Evolutionary conservation across 2,329 filamentous ascomycete species (phyloP), one percentile per base, ranked within the genome.

Genomic region (Scedosporium boydii): DNA sequence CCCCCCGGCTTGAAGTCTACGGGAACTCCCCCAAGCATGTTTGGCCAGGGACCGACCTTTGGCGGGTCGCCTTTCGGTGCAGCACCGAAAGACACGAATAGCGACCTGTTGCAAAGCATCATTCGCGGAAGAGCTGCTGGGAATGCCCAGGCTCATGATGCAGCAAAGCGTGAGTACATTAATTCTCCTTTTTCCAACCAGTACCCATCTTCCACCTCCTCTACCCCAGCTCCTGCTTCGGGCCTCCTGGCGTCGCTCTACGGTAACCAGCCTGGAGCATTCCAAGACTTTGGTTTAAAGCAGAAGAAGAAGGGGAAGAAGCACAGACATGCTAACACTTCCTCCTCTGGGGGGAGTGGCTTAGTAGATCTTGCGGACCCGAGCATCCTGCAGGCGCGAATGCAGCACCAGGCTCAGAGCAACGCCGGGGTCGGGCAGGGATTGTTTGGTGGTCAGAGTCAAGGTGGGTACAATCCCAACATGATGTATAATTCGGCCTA

Each of bases 311-410:
- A 96, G 91, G 92, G 92, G 83, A 97, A 96, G 87, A 97, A 97
- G 91, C 93, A 97, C 85, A 96, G 93, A 88, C 93, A 97, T 88
- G 93, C 92, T 95, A 96, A 97, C 91, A 97, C 93, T 93, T 96
- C 93, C 90, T 98, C 93, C 87, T 96, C 92, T 87, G 90, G 90
- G 83, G 93, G 92, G 87, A 91, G 91, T 90, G 93, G 91, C 83
- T 87, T 97, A 93, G 93, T 96, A 83, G 93, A 98, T 96, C 91
- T 96, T 93, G 91, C 90, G 84, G 93, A 98, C 91, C 93, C 93
- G 85, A 96, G 91, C 85, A 97, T 97, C 85, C 87, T 98, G 84
- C 93, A 96, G 83, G 91, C 91, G 78, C 91, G 93, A 85, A 89
- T 96, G 84, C 93, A 96, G 79, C 90, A 95, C 81, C 86, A 89